Conservation (phyloP, 2,329 filamentous ascomycete genomes). For the Verticillium dahliae region DNA sequence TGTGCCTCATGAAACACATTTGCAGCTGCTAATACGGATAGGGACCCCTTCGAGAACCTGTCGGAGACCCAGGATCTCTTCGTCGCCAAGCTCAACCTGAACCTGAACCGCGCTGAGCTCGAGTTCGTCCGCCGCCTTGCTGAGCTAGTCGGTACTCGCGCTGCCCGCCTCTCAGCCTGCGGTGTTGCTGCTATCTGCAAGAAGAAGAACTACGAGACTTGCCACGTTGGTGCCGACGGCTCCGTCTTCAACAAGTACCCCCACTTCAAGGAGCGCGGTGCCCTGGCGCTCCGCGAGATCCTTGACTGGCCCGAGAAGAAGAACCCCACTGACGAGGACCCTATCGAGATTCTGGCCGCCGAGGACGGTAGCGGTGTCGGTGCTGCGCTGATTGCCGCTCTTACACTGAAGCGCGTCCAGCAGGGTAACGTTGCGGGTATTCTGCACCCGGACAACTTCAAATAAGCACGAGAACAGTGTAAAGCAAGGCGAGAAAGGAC, state of each 20-base stretch:
- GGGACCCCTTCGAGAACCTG: constrained; percentile 92
- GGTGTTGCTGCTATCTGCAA: constrained; percentile 94
- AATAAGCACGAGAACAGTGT: constrained; percentile 17
- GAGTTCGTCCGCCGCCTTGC: constrained; percentile 84
- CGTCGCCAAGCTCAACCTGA: constrained; percentile 65
- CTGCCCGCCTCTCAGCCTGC: constrained; percentile 86
- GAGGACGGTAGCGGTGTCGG: constrained; percentile 98
- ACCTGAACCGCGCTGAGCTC: constrained; percentile 68
- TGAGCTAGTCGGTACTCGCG: constrained; percentile 90
- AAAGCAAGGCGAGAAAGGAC: not conserved
- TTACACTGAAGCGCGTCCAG: constrained; percentile 59
- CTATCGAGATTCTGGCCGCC: constrained; percentile 78
- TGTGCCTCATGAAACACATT: not conserved
- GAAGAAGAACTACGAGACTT: constrained; percentile 84
- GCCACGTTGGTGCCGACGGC: constrained; percentile 93
- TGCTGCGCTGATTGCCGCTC: constrained; percentile 81
- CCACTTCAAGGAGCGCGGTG: constrained; percentile 90
- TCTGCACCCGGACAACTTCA: constrained; percentile 58
- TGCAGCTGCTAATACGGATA: constrained; percentile 23
- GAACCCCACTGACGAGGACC: constrained; percentile 68
- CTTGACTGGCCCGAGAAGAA: constrained; percentile 82
- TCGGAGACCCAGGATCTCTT: constrained; percentile 83
- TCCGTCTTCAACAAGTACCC: constrained; percentile 99
- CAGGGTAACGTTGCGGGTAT: constrained; percentile 59
- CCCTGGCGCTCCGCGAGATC: constrained; percentile 85